Conservation (phyloP, 2,329 filamentous ascomycete species). For the Colletotrichum sp. region DNA sequence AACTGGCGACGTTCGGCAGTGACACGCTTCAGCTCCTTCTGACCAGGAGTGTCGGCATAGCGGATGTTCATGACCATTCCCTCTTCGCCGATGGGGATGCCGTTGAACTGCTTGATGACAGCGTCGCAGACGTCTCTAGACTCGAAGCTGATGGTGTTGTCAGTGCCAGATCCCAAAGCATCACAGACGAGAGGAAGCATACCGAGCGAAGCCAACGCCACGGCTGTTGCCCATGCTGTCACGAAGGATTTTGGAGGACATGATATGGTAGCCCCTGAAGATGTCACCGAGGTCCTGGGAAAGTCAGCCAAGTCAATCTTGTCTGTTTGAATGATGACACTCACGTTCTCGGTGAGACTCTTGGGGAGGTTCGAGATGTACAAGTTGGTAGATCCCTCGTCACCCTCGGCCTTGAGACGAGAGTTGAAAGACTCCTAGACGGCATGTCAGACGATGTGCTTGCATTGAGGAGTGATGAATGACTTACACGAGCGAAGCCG, state of each 20-base stretch:
- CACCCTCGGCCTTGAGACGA: constrained; percentile 93
- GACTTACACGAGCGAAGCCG: constrained; percentile 86
- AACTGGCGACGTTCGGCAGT: constrained; percentile 95
- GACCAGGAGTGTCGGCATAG: constrained; percentile 94
- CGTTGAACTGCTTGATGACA: constrained; percentile 87
- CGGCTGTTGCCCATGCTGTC: constrained; percentile 92
- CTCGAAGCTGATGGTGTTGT: constrained; percentile 74
- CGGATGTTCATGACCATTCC: constrained; percentile 89
- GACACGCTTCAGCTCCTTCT: constrained; percentile 96
- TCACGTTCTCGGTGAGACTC: constrained; percentile 86
- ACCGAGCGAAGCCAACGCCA: constrained; percentile 97
- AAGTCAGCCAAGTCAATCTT: background rate
- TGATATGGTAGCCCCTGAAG: constrained; percentile 80
- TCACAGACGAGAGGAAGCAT: constrained; percentile 34
- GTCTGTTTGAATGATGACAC: constrained; percentile 33
- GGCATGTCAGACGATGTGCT: constrained; percentile 29
- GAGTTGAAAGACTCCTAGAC: constrained; percentile 94
- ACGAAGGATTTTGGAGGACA: constrained; percentile 94
- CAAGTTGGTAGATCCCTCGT: constrained; percentile 89
- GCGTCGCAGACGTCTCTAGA: constrained; percentile 87
- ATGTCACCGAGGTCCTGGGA: constrained; percentile 75
- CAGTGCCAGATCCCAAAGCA: constrained; percentile 14
- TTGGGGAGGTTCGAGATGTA: constrained; percentile 98
- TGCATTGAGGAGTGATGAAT: background rate
- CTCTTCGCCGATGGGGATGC: constrained; percentile 76